phyloP scores from a whole-genome alignment of 2,329 filamentous ascomycete genomes.

The Monosporascus sp. region DNA sequence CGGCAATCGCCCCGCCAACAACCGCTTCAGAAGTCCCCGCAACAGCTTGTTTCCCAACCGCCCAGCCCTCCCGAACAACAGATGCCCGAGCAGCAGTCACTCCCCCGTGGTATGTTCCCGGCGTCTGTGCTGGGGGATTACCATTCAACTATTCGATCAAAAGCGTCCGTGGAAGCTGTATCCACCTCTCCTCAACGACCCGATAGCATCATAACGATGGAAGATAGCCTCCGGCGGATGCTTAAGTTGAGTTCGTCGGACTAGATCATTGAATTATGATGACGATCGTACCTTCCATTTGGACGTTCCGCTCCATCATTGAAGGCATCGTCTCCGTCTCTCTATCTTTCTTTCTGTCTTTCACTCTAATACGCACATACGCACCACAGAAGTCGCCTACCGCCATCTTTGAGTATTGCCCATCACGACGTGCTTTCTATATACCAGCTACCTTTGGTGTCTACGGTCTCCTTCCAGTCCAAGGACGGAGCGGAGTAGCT shows the following conservation, averaged over 20 bases:
- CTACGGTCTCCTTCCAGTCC: constrained; percentile 9
- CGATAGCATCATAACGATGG: constrained; percentile 43
- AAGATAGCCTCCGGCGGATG: constrained; percentile 48
- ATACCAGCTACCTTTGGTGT: background rate
- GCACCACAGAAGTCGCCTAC: background rate
- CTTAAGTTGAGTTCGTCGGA: constrained; percentile 34
- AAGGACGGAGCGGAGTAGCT: constrained; percentile 13
- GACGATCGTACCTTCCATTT: constrained; percentile 2
- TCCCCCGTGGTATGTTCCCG: constrained; percentile 22
- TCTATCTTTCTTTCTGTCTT: background rate
- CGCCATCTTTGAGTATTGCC: background rate
- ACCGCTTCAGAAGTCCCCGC: background rate
- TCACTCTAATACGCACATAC: background rate
- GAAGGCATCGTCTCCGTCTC: constrained; percentile 8
- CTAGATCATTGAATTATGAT: constrained; percentile 7
- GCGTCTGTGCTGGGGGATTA: constrained; percentile 18
- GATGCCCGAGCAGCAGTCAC: constrained; percentile 1
- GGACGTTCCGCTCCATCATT: constrained; percentile 12
- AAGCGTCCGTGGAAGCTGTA: constrained; percentile 6
- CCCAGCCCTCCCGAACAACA: constrained; percentile 4
- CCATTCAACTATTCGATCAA: constrained; percentile 9
- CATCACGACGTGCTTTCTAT: background rate
- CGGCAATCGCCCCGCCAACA: constrained; percentile 1
- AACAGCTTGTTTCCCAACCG: constrained; percentile 1
- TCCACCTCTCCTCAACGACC: constrained; percentile 16